These are phyloP conservation scores for Melocanna baccifera DNA, from an alignment of 176 grass and related monocot species.

Conservation along the genomic window DNA sequence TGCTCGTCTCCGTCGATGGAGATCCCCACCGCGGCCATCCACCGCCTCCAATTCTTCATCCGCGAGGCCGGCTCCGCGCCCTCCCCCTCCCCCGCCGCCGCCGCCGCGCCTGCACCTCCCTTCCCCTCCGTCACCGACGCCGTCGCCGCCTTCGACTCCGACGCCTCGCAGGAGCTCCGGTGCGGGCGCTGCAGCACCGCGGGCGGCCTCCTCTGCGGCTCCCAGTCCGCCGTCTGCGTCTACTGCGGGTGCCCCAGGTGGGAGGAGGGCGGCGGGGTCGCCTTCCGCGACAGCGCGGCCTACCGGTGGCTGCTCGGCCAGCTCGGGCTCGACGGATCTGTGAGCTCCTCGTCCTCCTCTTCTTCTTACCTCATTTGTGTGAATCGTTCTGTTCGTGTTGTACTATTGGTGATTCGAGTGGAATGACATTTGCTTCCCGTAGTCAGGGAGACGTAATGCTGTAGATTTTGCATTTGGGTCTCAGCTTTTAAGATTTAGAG, in stretches of 20 bases:
- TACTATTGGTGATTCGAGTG: not conserved
- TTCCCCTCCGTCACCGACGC: conserved; percentile 48
- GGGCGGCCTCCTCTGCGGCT: conserved; percentile 50
- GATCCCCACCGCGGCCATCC: conserved; percentile 55
- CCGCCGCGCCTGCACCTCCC: not conserved
- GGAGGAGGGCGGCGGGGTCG: conserved; percentile 37
- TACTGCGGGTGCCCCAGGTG: conserved; percentile 55
- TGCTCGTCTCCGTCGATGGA: conserved; percentile 32
- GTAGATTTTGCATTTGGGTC: conserved; percentile 1
- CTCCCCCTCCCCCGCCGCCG: not conserved
- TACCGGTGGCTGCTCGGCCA: conserved; percentile 57
- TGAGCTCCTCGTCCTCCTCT: conserved; percentile 35
- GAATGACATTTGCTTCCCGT: not conserved
- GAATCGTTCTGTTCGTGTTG: not conserved
- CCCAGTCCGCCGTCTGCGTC: conserved; percentile 39
- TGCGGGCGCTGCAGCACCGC: conserved; percentile 51
- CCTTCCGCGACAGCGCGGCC: conserved; percentile 40
- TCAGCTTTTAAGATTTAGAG: not conserved
- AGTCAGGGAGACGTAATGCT: not conserved
- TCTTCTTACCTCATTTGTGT: not conserved
- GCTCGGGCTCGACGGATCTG: conserved; percentile 68
- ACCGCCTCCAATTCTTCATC: conserved; percentile 57
- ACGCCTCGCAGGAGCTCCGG: conserved; percentile 11
- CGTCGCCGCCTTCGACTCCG: conserved; percentile 41
- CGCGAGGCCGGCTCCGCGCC: conserved; percentile 16